Conservation (phyloP, 2,329 filamentous ascomycete genomes). For the Fusarium guadeloupense region DNA sequence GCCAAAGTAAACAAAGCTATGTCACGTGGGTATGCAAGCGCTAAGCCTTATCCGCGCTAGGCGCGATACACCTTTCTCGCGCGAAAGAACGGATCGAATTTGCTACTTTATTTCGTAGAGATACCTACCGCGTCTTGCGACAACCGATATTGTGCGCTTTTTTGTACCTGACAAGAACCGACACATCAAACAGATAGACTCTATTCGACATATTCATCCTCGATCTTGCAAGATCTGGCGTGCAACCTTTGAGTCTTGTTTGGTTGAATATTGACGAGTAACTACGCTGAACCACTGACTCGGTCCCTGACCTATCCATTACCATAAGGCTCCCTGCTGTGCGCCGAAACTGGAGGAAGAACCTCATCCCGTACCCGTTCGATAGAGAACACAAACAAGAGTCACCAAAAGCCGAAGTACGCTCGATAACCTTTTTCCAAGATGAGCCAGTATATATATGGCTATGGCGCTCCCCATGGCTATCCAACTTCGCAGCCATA, state of each 20-base stretch:
- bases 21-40: slow-evolving; percentile 35
- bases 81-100: slow-evolving; percentile 2
- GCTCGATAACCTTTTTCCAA: neutral
- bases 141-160: neutral
- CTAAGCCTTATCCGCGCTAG: slow-evolving; percentile 32
- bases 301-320: neutral
- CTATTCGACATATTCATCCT: neutral
- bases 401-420: neutral
- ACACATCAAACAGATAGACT: neutral
- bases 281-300: neutral
- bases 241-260: neutral
- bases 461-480: slow-evolving; percentile 38
- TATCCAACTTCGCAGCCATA: slow-evolving; percentile 37
- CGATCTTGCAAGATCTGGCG: neutral
- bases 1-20: slow-evolving; percentile 42
- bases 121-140: slow-evolving; percentile 14
- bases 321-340: neutral
- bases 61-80: slow-evolving; percentile 13
- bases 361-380: neutral
- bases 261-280: neutral
- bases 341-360: neutral
- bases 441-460: slow-evolving; percentile 47
- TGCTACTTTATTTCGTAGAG: slow-evolving; percentile 6
- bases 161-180: neutral
- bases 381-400: neutral